A percentile compares a stretch with the other conserved stretches of the same genome.
Evolutionary conservation across 2,329 filamentous ascomycete genomes (phyloP).

Genomic region (Exophiala spinifera): DNA sequence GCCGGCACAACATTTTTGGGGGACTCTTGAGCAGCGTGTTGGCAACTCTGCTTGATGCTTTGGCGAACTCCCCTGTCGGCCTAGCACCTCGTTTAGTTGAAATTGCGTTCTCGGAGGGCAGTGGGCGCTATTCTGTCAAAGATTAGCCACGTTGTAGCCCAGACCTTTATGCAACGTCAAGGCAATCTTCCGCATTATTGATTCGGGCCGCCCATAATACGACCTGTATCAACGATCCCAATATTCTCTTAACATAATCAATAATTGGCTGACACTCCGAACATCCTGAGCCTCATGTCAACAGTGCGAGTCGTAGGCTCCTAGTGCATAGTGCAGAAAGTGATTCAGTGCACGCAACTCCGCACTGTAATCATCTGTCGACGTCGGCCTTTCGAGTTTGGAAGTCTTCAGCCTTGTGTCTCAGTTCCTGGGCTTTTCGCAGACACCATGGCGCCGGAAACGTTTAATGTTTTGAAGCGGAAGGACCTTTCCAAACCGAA

Average conservation of each 20-base stretch:
- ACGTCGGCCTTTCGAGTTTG: constrained; percentile 73
- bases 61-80: not conserved
- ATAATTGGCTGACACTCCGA: no score
- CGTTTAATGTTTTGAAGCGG: constrained; percentile 25
- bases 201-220: not conserved
- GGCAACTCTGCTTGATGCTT: not conserved
- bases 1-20: not conserved
- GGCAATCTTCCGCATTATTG: not conserved
- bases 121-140: no score
- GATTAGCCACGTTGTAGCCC: not conserved
- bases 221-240: not conserved
- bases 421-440: constrained; percentile 52
- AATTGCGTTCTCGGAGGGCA: not conserved
- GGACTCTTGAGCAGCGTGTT: not conserved
- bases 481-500: constrained; percentile 30
- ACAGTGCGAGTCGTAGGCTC: no score
- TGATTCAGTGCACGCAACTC: no score
- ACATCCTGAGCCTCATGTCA: no score
- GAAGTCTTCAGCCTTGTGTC: constrained; percentile 69
- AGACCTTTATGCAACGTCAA: not conserved
- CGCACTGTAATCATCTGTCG: constrained; percentile 63
- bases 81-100: not conserved
- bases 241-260: no score
- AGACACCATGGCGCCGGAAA: constrained; percentile 17
- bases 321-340: no score